These are phyloP conservation scores for Lasiosphaeriaceae sp. DNA, from an alignment of 495 filamentous ascomycete genomes.

Conservation along the genomic window DNA sequence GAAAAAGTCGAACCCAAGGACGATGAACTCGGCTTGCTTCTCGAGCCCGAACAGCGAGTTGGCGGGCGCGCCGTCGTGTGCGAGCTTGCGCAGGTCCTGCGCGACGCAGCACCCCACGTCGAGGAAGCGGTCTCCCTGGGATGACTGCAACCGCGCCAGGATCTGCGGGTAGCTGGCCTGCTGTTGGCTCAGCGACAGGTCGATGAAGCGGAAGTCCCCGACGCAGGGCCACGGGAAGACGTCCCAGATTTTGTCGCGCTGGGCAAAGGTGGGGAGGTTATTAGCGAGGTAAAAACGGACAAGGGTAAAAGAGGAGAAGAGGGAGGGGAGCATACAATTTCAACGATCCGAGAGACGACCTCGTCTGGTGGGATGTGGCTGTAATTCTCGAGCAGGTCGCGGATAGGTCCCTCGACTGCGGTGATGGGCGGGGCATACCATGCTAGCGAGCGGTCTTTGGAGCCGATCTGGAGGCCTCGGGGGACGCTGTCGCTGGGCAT, in stretches of 20 bases:
- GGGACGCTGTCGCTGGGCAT: no score
- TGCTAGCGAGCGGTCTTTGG: slow-evolving; percentile 5
- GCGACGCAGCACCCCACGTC: slow-evolving; percentile 51
- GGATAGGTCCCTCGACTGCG: slow-evolving; percentile 6
- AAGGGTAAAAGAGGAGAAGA: neutral
- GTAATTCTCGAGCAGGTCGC: slow-evolving; percentile 43
- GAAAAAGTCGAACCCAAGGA: slow-evolving; percentile 45
- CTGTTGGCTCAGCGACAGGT: slow-evolving; percentile 27
- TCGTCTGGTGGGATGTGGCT: slow-evolving; percentile 41
- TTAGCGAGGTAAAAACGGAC: neutral
- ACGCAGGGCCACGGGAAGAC: slow-evolving; percentile 52
- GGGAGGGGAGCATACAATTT: slow-evolving; percentile 32
- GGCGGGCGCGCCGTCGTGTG: slow-evolving; percentile 39
- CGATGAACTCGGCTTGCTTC: slow-evolving; percentile 43
- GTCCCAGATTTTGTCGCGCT: slow-evolving; percentile 32
- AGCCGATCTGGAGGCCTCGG: slow-evolving; percentile 1
- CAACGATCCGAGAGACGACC: slow-evolving; percentile 42
- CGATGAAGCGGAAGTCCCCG: slow-evolving; percentile 51
- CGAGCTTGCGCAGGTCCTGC: slow-evolving; percentile 48
- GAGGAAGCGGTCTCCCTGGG: slow-evolving; percentile 34
- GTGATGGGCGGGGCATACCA: slow-evolving; percentile 12
- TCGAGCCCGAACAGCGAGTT: slow-evolving; percentile 47
- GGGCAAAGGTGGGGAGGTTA: neutral
- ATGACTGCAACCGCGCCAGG: slow-evolving; percentile 1
- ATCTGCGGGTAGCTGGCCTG: slow-evolving; percentile 5